Base-by-base conservation (phyloP, 192 early-diverging fungal genomes). In the Diversispora epigaea region DNA sequence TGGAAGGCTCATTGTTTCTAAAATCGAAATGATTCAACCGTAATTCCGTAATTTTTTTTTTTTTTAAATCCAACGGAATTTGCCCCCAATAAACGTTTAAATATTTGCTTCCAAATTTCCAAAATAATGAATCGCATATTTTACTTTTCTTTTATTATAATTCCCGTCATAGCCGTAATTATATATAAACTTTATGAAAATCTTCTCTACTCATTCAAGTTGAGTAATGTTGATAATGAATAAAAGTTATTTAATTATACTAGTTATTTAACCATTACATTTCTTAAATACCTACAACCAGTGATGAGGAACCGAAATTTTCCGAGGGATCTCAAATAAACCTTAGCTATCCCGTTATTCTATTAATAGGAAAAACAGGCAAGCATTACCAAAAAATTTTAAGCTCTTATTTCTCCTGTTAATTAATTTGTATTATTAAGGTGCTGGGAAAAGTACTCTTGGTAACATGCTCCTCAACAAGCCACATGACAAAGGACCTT, bases 401-500 rank as follows among this genome's bases (percentile, higher is more conserved):
- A 19, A 49, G 1, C 3, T 49, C 19, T 21, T 15, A 47, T 25
- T 68, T 68, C 15, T 68, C 21, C 12, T 21, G 2, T 3, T 49
- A 25, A 25, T 68, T 25, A 68, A 22, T 39, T 32, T 21, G 14
- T 22, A 21, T 60, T 60, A 60, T 52, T 40, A 64, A 69, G 69
- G 69, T 40, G 40, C 69, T 32, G 69, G 69, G 41, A 71, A 71
- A 71, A 71, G 69, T 57, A 71, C 69, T 19, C 69, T 71, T 21
- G 69, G 69, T 44, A 71, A 71, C 56, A 19, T 71, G 43, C 52
- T 71, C 41, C 22, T 71, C 39, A 3, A 44, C 14, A 11, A 44
- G 43, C 39, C 39, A 21, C 14, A 55, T 57, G 55, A 56, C 14
- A 17, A 71, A 44, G 69, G 56, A 2, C 40, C 69, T 19, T 71